Evolutionary conservation across 2,329 filamentous ascomycete species (phyloP), one percentile per base, ranked within the genome.

Genomic region (Xylariaceae sp.): DNA sequence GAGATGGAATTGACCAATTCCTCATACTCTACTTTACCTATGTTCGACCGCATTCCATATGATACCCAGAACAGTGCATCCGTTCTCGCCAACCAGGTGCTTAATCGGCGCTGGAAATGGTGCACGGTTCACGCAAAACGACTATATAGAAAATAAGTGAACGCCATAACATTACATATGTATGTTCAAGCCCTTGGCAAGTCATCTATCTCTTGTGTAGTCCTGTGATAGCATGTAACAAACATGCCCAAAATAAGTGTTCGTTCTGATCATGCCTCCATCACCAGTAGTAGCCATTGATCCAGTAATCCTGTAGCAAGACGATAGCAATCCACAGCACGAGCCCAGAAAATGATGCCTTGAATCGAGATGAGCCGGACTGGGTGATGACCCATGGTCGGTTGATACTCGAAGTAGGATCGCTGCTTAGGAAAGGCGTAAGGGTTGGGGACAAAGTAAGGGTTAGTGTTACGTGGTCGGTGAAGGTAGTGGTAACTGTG

Each of bases 271-370:
- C 35, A 46, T 52, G 29, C 23, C 50, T 33, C 33, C 32, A 27
- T 40, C 20, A 48, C 50, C n/a, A n/a, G n/a, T 58, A 63, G 44
- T 62, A 57, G 24, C 60, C 61, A 45, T 65, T 64, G 55, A 60
- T 53, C 64, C 60, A 62, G 51, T 63, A 64, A 55, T 68, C 66
- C 42, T 65, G 60, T 29, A 62, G 24, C 27, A 68, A 48, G 48
- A 63, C 56, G 7, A 59, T 35, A 10, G 50, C 35, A 15, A 68
- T 35, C 63, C 64, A 67, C 33, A 67, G 36, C 33, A 67, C 64
- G 3, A 68, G 45, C 8, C 65, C 65, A 18, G 60, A 55, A 36
- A 64, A 67, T 6, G 64, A 67, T 0, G 60, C 29, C 21, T 32
- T 44, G 26, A 53, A 44, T 7, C 52, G 57, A 24, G 55, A 41